Evolutionary conservation across 2,329 filamentous ascomycete genomes (phyloP), one percentile per base, ranked within the genome.

Genomic region (Neonectria faginata): DNA sequence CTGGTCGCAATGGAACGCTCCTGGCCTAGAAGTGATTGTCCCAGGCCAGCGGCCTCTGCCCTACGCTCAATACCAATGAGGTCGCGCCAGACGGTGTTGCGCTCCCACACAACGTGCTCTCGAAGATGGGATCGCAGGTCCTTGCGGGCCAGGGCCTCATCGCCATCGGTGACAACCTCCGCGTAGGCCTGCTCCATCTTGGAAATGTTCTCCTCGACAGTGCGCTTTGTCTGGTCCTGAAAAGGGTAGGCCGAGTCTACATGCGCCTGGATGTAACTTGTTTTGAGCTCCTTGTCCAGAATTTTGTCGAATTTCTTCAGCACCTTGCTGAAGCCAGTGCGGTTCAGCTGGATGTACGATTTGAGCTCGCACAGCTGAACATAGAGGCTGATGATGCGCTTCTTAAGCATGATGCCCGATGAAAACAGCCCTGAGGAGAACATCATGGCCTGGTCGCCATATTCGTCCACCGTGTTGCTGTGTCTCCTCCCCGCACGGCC

Each of bases 251-350:
- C 92, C 1, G 89, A 84, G 62, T 92, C 88, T 57, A 99, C 93
- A 39, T 87, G 85, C 33, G 88, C 82, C 60, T 88, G 85, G 79
- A 97, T 89, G 77, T 97, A 99, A 50, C 85, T 83, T 14, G 87
- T 83, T 70, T 95, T 94, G 60, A 98, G 83, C 72, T 90, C 90
- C 69, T 91, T 90, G 78, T 97, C 91, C 62, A 97, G 82, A 62
- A 92, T 98, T 84, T 99, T 99, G 85, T 99, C 96, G 75, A 96
- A 99, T 79, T 99, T 99, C 82, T 99, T 99, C 70, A 98, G 82
- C 0, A 97, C 94, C 80, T 99, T 99, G 74, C 91, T 89, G 81
- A 99, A 99, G 12, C 96, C 96, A 0, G 96, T 99, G 80, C 92
- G 92, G 84, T 99, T 99, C 67, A 99, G 88, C 81, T 98, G 95